A percentile compares a stretch with the other conserved stretches of the same genome.
These are phyloP conservation scores for Xylariaceae sp. DNA, from an alignment of 2,329 filamentous ascomycete species.

Conservation along the genomic window DNA sequence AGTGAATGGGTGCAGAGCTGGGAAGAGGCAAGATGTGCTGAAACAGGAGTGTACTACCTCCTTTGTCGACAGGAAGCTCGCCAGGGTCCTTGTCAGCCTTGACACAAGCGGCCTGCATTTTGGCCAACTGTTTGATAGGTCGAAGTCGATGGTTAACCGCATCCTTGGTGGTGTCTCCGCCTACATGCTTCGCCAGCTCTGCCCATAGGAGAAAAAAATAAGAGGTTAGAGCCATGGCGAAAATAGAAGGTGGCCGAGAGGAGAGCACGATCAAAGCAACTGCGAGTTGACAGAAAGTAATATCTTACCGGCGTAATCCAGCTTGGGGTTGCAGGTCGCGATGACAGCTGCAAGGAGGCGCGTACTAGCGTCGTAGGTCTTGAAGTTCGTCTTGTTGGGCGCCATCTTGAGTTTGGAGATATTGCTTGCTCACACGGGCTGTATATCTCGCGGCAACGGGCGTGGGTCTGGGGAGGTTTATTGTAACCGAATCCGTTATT, in stretches of 20 bases:
- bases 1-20: constrained; percentile 2
- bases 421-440: not conserved
- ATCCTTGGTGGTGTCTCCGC: constrained; percentile 42
- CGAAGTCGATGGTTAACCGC: constrained; percentile 48
- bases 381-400: constrained; percentile 57
- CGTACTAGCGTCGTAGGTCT: constrained; percentile 63
- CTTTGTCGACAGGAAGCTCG: constrained; percentile 43
- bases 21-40: constrained; percentile 6
- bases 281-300: not conserved
- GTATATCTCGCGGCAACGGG: too few relatives aligned
- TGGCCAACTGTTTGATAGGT: constrained; percentile 47
- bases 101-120: constrained; percentile 42
- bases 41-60: constrained; percentile 40
- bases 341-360: constrained; percentile 67
- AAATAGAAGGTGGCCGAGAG: not conserved
- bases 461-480: too few relatives aligned
- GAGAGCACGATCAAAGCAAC: not conserved
- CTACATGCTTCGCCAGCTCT: constrained; percentile 37
- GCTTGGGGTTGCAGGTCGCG: constrained; percentile 59
- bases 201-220: constrained; percentile 2
- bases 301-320: constrained; percentile 66
- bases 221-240: constrained; percentile 15
- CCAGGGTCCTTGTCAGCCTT: constrained; percentile 42
- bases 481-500: not conserved
- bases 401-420: constrained; percentile 48